Evolutionary conservation across 2,329 filamentous ascomycete genomes (phyloP).

Genomic region (Ophiostoma novo-ulmi): DNA sequence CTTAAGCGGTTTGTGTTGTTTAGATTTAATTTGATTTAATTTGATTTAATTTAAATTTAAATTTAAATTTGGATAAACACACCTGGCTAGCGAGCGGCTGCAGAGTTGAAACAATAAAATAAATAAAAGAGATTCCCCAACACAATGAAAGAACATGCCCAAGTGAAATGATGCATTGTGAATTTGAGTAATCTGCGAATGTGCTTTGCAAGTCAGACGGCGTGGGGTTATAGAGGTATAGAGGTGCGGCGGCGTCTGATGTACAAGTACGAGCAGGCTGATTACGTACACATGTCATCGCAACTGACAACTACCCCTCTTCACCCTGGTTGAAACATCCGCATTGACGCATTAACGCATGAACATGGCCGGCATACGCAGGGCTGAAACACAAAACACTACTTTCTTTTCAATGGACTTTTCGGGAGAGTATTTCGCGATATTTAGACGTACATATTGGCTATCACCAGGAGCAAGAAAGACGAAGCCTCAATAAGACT

Average conservation of each 20-base stretch:
- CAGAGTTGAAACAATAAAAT: neutral
- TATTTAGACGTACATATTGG: too few relatives aligned
- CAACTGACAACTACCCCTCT: neutral
- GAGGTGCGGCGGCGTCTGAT: too few relatives aligned
- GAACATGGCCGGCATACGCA: neutral
- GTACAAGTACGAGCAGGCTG: too few relatives aligned
- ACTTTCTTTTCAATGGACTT: too few relatives aligned
- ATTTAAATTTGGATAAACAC: neutral
- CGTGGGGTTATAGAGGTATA: too few relatives aligned
- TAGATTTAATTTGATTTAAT: neutral
- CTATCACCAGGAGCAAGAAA: too few relatives aligned
- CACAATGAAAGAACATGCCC: neutral
- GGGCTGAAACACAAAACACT: neutral
- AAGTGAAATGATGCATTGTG: neutral
- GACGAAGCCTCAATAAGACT: too few relatives aligned
- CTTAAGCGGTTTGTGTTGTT: constrained; percentile 7
- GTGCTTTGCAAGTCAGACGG: too few relatives aligned
- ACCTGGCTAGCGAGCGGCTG: too few relatives aligned
- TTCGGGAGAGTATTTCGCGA: too few relatives aligned
- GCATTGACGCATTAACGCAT: neutral
- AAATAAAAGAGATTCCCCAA: constrained; percentile 12
- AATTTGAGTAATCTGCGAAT: neutral
- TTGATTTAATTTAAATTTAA: neutral
- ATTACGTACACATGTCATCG: too few relatives aligned
- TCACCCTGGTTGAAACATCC: neutral